Evolutionary conservation across 1,139 yeast genomes (phyloP), one percentile per base, ranked within the genome.

Genomic region (Kurtzmaniella natalensis): DNA sequence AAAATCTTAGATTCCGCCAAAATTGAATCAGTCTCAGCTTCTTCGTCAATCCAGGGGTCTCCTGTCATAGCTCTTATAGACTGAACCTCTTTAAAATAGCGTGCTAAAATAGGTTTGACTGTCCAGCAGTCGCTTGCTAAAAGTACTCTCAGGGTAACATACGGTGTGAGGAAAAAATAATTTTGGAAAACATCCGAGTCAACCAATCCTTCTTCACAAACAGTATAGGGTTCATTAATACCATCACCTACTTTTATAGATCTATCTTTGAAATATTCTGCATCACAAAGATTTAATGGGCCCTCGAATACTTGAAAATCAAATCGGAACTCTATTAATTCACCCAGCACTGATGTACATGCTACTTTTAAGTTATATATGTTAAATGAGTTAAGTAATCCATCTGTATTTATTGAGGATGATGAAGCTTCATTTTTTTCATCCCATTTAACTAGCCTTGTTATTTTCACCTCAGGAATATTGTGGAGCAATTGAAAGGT

Each of bases 121-220:
- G 83, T 69, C 86, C 87, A 79, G 33, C 75, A 76, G 40, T 69
- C 72, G 31, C 76, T 80, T 5, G 57, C 58, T 19, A 78, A 44
- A 9, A 65, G 44, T 1, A 64, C 47, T 31, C 71, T 34, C 6
- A 50, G 42, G 2, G 42, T 43, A 1, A 64, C 61, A 3, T 30
- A 34, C 4, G 70, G 65, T 3, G 18, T 17, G 16, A 11, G 26
- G 26, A 23, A 23, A 11, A 13, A 23, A 16, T 10, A 23, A 5
- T 16, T 14, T 11, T 16, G 26, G 13, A 23, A 23, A 11, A 7
- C 14, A 23, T 23, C 16, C 26, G 14, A 16, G 15, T 16, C 16
- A 4, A 16, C 16, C 4, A 14, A 14, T 5, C 16, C 26, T 23
- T n/a, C 26, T 7, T 23, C 26, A 14, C 11, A 23, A 11, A 23